These are phyloP conservation scores for Hyphodiscus hymeniophilus DNA, from an alignment of 495 filamentous ascomycete species.

Conservation along the genomic window DNA sequence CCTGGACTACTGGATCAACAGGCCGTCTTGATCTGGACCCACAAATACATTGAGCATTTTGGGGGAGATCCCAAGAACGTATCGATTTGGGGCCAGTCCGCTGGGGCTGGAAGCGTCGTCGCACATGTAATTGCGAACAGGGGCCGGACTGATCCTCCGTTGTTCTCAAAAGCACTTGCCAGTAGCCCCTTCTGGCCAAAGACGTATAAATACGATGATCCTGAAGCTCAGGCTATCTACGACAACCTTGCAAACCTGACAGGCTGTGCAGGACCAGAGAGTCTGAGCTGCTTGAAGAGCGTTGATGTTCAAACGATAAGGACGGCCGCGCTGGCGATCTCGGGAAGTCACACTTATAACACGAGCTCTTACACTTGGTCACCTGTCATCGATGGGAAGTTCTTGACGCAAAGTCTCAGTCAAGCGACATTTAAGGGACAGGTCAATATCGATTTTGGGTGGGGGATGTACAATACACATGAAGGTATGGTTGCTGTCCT, in stretches of 20 bases:
- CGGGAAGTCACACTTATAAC: constrained; percentile 39
- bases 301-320: constrained; percentile 52
- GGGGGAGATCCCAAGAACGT: constrained; percentile 59
- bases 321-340: constrained; percentile 35
- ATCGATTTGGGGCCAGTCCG: constrained; percentile 65
- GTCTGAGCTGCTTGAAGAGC: constrained; percentile 55
- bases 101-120: constrained; percentile 58
- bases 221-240: constrained; percentile 55
- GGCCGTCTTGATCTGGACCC: constrained; percentile 61
- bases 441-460: constrained; percentile 39
- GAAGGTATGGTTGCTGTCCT: constrained; percentile 32
- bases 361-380: constrained; percentile 49
- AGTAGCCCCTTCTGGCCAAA: constrained; percentile 54
- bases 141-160: constrained; percentile 18
- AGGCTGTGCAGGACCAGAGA: constrained; percentile 49
- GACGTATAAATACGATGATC: constrained; percentile 35
- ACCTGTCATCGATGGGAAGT: constrained; percentile 49
- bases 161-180: constrained; percentile 46
- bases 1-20: constrained; percentile 61
- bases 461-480: constrained; percentile 50
- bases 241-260: constrained; percentile 48
- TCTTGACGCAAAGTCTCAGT: constrained; percentile 38
- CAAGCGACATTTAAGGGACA: constrained; percentile 29
- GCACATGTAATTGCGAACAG: constrained; percentile 57
- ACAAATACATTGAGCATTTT: constrained; percentile 58